Evolutionary conservation across 164 flowering plant genomes (phyloP), one percentile per base, ranked within the genome.

Genomic region (Sedum album): DNA sequence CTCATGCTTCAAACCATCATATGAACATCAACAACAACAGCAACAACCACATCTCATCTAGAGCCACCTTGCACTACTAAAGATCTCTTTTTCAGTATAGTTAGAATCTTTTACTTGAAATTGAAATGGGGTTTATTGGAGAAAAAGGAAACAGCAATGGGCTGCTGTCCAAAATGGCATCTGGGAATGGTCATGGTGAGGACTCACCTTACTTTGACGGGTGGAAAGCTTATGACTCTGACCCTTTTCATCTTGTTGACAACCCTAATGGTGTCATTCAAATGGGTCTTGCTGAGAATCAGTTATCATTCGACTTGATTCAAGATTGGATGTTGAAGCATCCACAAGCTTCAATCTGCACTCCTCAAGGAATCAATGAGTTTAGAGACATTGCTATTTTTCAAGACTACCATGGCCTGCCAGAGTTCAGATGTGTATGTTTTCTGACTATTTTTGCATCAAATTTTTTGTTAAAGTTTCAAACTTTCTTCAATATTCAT

Each of bases 391-490:
- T 79, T 1, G 96, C 98, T 1, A 74, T 75, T 60, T 92, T 75
- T 75, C 98, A 92, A 65, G 96, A 92, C 71, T 92, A 92, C 70
- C 96, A 90, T 78, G 98, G 98, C 68, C 75, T 90, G 75, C 79
- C 86, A 0, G 82, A 82, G 69, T 90, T 92, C 75, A 82, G 93
- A 85, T 71, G 82, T 23, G 97, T 88, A 82, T 8, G 73, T 13
- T 44, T 20, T 8, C 9, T 41, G 9, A 41, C 5, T 4, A 41
- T 15, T 41, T 1, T 2, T 8, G 46, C 46, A 41, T 7, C 46
- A 41, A 41, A 41, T 7, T 8, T 41, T 41, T 13, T 2, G 41
- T 38, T 38, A 38, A 38, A 38, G 41, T 38, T 41, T 8, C 46
- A 41, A 41, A 41, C 46, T 41, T 41, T 7, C 7, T n/a, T 38